Conservation (phyloP, 2,329 filamentous ascomycete species). For the Diaporthe sp. region DNA sequence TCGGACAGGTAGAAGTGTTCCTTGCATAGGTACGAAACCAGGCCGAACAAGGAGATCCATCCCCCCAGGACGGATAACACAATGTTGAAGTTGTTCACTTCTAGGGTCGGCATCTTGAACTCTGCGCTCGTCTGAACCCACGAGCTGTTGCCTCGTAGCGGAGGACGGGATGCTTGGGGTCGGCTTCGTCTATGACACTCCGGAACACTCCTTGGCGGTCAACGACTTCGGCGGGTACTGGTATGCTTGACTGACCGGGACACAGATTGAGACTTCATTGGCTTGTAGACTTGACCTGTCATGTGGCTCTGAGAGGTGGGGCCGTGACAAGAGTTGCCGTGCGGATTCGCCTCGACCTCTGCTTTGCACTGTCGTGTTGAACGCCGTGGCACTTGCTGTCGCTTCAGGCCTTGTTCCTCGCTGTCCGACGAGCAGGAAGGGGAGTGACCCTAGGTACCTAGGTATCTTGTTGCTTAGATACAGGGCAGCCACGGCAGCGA, state of each 20-base stretch:
- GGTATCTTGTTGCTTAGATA: neutral
- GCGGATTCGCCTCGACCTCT: neutral
- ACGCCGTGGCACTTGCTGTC: neutral
- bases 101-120: constrained; percentile 57
- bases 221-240: constrained; percentile 50
- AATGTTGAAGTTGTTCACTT: constrained; percentile 83
- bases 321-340: neutral
- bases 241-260: constrained; percentile 45
- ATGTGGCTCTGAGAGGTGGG: constrained; percentile 8
- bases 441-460: no score
- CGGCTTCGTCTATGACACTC: constrained; percentile 50
- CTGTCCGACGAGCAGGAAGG: neutral
- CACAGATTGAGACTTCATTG: constrained; percentile 57
- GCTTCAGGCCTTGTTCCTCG: neutral
- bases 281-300: constrained; percentile 52
- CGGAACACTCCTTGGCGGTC: constrained; percentile 56
- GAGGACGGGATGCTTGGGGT: no score
- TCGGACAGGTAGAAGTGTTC: constrained; percentile 93
- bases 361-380: neutral
- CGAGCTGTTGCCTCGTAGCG: no score
- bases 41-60: constrained; percentile 90
- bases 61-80: constrained; percentile 85
- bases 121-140: neutral
- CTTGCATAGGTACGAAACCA: constrained; percentile 91
- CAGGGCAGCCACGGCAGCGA: no score